Base-by-base conservation (phyloP, 768 basidiomycete genomes). In the Xanthoconium purpureum region DNA sequence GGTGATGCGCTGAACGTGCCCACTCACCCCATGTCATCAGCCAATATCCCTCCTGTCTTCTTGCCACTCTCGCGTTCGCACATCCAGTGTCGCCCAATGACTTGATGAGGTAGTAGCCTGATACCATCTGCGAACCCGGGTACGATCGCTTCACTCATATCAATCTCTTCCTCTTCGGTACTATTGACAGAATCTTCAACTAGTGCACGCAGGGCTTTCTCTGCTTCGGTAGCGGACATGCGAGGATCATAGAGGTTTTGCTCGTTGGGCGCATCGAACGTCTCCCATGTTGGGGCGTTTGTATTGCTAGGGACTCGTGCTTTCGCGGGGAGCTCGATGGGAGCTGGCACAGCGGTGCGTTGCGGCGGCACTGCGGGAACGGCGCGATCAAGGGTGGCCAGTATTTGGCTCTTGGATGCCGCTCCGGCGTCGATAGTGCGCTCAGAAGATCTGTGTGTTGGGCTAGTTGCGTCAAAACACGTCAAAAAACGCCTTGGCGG, bases 71-170 rank as follows among this genome's bases (percentile, higher is more conserved):
- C 96, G 18, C 95, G 80, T 8, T 86, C 83, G 24, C 76, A 77
- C 89, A 99, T 94, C 95, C 95, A 99, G 28, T 73, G 72, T 0
- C 94, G 79, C 20, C 93, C 92, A 47, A 90, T 74, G 10, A 97
- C 77, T 64, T 99, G 97, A 71, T 98, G 95, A 3, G 92, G 89
- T 61, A 96, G 76, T 20, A 98, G 75, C 43, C 66, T 75, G 20
- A 93, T 81, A 2, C 81, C 81, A 1, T 87, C 82, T 5, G 76
- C 76, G 69, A 98, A 96, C 0, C 89, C 94, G 12, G 85, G 80
- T 1, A 96, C 91, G 14, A 78, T 75, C 0, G 87, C 84, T 57
- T 92, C 84, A 4, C 80, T 78, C 71, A 84, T 80, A 56, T 89
- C 77, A 39, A 89, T 62, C 29, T 66, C 69, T 6, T 75, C 48